A percentile compares a stretch with the other conserved stretches of the same genome.
Conservation (phyloP, 768 basidiomycete genomes). For the Polyporus arcularius region DNA sequence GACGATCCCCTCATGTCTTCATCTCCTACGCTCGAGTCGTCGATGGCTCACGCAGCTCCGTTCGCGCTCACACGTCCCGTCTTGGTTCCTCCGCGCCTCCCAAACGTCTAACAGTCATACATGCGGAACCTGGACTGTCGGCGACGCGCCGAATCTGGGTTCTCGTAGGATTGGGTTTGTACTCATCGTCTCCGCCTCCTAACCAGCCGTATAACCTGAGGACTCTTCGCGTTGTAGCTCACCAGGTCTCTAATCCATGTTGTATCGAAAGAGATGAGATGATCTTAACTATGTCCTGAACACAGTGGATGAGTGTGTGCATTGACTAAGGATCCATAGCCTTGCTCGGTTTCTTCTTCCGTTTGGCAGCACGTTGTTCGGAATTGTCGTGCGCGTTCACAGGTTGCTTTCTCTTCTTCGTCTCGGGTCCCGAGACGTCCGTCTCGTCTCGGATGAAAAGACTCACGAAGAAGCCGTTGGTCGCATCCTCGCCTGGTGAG, state of each 20-base stretch:
- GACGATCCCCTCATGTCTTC: neutral
- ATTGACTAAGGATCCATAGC: neutral
- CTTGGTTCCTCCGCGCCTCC: neutral
- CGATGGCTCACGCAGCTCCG: constrained; percentile 7
- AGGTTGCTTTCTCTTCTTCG: constrained; percentile 20
- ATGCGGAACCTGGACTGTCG: neutral
- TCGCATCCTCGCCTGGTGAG: constrained; percentile 78
- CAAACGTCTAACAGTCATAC: constrained; percentile 12
- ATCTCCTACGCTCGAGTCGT: constrained; percentile 13
- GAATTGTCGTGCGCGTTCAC: constrained; percentile 1
- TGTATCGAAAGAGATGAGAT: constrained; percentile 12
- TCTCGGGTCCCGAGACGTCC: neutral
- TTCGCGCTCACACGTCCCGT: neutral
- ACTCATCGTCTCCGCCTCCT: constrained; percentile 10
- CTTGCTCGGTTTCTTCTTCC: constrained; percentile 29
- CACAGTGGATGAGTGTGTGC: neutral
- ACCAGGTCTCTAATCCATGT: constrained; percentile 17
- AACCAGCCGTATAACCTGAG: constrained; percentile 3
- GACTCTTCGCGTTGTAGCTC: constrained; percentile 10
- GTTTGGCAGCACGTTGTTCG: constrained; percentile 6
- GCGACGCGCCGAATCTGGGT: neutral
- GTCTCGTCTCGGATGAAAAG: constrained; percentile 62
- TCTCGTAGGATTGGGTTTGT: constrained; percentile 17
- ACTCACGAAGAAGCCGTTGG: constrained; percentile 97
- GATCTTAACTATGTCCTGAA: neutral